phyloP scores from a whole-genome alignment of 352 stramenopile genomes.

The Pythium periplocum region DNA sequence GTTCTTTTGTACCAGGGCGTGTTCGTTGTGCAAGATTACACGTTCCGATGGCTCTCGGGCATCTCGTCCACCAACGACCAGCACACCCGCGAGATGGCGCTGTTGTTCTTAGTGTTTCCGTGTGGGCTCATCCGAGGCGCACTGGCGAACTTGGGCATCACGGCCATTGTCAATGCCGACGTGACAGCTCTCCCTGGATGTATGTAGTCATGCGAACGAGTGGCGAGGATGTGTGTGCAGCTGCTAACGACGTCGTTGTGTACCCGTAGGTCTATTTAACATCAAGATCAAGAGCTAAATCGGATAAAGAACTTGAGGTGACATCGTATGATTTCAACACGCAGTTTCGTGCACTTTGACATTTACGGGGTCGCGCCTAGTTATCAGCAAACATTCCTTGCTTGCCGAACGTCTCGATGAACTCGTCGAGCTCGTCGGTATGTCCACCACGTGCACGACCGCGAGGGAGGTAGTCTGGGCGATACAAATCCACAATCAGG shows the following conservation, averaged over 20 bases:
- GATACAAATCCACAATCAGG: slow-evolving; percentile 87
- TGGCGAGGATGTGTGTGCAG: too few relatives aligned
- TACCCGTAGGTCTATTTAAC: slow-evolving; percentile 82
- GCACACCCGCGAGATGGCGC: slow-evolving; percentile 86
- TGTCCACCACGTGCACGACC: slow-evolving; percentile 77
- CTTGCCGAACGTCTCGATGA: slow-evolving; percentile 74
- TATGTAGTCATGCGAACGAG: slow-evolving; percentile 26
- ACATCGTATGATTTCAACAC: too few relatives aligned
- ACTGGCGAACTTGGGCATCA: slow-evolving; percentile 93
- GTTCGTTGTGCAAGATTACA: slow-evolving; percentile 96
- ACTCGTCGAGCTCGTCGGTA: slow-evolving; percentile 86
- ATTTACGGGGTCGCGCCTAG: too few relatives aligned
- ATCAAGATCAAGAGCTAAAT: slow-evolving; percentile 80
- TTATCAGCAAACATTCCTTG: too few relatives aligned
- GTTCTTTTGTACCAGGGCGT: slow-evolving; percentile 36
- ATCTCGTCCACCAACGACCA: slow-evolving; percentile 78
- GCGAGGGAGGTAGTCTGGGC: slow-evolving; percentile 70
- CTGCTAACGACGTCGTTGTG: too few relatives aligned
- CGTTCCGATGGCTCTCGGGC: slow-evolving; percentile 88
- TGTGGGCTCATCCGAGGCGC: slow-evolving; percentile 94
- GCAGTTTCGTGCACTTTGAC: too few relatives aligned
- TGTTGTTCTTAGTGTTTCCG: slow-evolving; percentile 94
- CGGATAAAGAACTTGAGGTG: too few relatives aligned
- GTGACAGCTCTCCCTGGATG: slow-evolving; percentile 89
- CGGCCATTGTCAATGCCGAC: slow-evolving; percentile 93